Conservation (phyloP, 768 basidiomycete species). For the Mycena olivaceomarginata region DNA sequence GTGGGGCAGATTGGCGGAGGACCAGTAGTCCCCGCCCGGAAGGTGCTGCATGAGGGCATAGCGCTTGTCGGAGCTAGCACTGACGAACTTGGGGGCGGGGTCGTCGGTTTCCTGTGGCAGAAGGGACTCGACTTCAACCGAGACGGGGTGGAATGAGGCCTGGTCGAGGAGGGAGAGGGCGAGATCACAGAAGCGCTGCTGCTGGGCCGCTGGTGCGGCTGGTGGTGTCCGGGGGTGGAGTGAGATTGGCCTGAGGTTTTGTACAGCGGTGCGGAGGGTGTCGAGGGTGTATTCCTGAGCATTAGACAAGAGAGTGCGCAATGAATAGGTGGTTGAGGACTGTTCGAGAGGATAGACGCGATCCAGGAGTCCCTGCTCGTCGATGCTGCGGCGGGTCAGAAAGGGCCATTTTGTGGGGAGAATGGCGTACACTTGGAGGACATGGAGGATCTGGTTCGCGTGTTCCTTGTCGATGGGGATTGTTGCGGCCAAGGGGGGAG, state of each 20-base stretch:
- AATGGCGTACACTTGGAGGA: constrained; percentile 73
- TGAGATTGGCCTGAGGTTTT: constrained; percentile 81
- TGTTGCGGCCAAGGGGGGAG: constrained; percentile 45
- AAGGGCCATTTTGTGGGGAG: neutral
- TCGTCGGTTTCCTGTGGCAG: constrained; percentile 54
- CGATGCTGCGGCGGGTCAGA: constrained; percentile 66
- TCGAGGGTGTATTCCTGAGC: constrained; percentile 72
- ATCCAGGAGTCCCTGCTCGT: constrained; percentile 87
- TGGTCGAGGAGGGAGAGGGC: constrained; percentile 85
- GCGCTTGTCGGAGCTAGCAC: constrained; percentile 59
- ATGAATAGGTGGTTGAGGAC: constrained; percentile 66
- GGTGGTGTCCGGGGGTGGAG: constrained; percentile 79
- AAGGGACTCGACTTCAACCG: constrained; percentile 67
- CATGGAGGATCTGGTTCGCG: constrained; percentile 74
- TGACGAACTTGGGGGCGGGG: constrained; percentile 42
- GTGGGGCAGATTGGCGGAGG: constrained; percentile 75
- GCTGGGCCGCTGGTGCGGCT: constrained; percentile 79
- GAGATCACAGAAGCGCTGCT: constrained; percentile 84
- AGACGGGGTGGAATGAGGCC: constrained; percentile 72
- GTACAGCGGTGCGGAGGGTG: constrained; percentile 78
- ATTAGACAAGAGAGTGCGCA: constrained; percentile 75
- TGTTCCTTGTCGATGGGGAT: constrained; percentile 61
- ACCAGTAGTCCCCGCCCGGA: constrained; percentile 87
- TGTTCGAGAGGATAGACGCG: constrained; percentile 76
- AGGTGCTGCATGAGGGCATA: constrained; percentile 90